phyloP scores from a whole-genome alignment of 202 grass and related monocot species.

The Sporobolus alterniflorus region DNA sequence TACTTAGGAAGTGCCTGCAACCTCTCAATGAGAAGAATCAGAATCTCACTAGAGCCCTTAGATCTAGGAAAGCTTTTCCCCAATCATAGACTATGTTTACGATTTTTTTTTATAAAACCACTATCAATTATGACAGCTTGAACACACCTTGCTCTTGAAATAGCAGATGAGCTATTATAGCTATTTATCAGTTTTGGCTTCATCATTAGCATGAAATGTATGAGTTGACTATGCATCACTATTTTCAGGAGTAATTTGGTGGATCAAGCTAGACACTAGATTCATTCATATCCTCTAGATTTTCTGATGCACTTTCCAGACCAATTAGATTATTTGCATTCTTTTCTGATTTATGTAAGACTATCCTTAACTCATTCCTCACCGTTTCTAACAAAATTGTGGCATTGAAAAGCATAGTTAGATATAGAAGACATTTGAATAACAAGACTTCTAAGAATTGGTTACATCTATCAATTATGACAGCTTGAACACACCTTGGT shows the following conservation, averaged over 20 bases:
- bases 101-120: too few species aligned
- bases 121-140: too few species aligned
- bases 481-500: too few species aligned
- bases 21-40: background rate
- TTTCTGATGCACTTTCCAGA: slow-evolving; percentile 1
- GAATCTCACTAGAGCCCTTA: background rate
- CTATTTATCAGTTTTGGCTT: background rate
- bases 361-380: slow-evolving; percentile 57
- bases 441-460: too few species aligned
- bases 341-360: slow-evolving; percentile 25
- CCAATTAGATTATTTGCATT: background rate
- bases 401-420: slow-evolving; percentile 91
- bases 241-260: slow-evolving; percentile 69
- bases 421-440: slow-evolving; percentile 97
- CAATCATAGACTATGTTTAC: too few species aligned
- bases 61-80: too few species aligned
- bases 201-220: too few species aligned
- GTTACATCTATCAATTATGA: too few species aligned
- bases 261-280: slow-evolving; percentile 80
- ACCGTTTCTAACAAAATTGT: slow-evolving; percentile 77
- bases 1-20: background rate
- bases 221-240: background rate
- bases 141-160: slow-evolving; percentile 6
- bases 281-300: slow-evolving; percentile 90
- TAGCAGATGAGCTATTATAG: background rate